A percentile compares a stretch with the other conserved stretches of the same genome.
phyloP scores from a whole-genome alignment of 768 basidiomycete species.

The Russula earlei region DNA sequence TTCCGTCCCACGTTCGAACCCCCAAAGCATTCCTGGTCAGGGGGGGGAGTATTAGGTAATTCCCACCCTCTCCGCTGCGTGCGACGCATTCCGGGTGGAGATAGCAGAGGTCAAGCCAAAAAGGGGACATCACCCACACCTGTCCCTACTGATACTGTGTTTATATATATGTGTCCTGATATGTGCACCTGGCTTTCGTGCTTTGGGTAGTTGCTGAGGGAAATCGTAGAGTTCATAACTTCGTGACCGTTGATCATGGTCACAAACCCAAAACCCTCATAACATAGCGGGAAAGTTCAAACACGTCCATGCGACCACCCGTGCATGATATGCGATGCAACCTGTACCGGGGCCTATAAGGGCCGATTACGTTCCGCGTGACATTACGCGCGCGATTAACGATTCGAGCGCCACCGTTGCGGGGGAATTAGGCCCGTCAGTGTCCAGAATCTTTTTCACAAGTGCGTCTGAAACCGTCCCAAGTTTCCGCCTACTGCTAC shows the following conservation, averaged over 20 bases:
- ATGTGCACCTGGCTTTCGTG: background rate
- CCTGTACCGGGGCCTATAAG: background rate
- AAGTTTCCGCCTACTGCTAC: background rate
- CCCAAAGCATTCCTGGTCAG: background rate
- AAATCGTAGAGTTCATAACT: background rate
- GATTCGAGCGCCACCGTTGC: conserved; percentile 1
- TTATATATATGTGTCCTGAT: background rate
- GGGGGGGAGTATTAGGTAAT: conserved; percentile 13
- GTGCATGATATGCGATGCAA: background rate
- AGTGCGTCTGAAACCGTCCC: background rate
- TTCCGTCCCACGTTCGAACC: conserved; percentile 1
- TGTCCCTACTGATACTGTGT: background rate
- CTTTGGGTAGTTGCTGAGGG: background rate
- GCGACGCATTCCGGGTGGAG: conserved; percentile 6
- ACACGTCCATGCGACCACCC: background rate
- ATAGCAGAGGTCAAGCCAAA: background rate
- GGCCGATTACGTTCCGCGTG: conserved; percentile 4
- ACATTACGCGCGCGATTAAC: background rate
- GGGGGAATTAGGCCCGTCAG: background rate
- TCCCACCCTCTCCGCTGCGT: background rate
- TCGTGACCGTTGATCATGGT: background rate
- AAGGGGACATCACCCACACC: background rate
- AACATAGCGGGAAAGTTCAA: background rate
- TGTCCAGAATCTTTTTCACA: background rate
- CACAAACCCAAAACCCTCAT: conserved; percentile 1